Evolutionary conservation across 2,329 filamentous ascomycete species (phyloP).

Genomic region (Penicillium janthinellum): DNA sequence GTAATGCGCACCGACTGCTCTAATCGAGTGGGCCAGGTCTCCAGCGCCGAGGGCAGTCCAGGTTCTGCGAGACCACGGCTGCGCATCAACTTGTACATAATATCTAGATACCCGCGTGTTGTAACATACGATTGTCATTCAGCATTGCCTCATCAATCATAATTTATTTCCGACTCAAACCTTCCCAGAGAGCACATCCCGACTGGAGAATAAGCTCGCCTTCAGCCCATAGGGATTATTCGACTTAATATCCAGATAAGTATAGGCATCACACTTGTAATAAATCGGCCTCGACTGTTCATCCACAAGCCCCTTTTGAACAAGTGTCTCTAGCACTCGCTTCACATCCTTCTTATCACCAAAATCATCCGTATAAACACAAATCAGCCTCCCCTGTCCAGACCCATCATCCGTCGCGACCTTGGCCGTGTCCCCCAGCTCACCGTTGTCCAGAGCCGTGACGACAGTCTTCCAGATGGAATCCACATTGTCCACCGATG

Average conservation of each 20-base stretch:
- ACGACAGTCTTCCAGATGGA: constrained; percentile 62
- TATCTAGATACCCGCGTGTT: constrained; percentile 14
- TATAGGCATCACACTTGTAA: constrained; percentile 77
- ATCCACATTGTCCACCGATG: constrained; percentile 26
- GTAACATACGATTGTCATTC: constrained; percentile 7
- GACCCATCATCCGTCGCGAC: constrained; percentile 59
- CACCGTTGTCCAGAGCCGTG: constrained; percentile 65
- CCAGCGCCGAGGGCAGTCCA: not conserved
- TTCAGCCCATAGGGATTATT: constrained; percentile 65
- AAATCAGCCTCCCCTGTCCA: constrained; percentile 62
- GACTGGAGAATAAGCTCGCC: constrained; percentile 51
- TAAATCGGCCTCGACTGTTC: constrained; percentile 58
- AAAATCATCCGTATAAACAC: constrained; percentile 78
- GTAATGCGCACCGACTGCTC: not conserved
- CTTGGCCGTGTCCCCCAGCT: constrained; percentile 73
- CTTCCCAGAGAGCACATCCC: constrained; percentile 38
- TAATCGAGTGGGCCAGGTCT: not conserved
- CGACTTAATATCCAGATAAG: constrained; percentile 63
- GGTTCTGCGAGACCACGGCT: not conserved
- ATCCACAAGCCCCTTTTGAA: constrained; percentile 61
- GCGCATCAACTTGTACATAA: constrained; percentile 3
- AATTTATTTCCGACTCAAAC: constrained; percentile 9
- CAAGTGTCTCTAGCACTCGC: constrained; percentile 65
- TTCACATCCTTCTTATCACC: constrained; percentile 67
- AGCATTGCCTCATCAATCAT: constrained; percentile 8